These are phyloP conservation scores for Ambispora gerdemannii DNA, from an alignment of 192 early-diverging fungal genomes.

Conservation along the genomic window DNA sequence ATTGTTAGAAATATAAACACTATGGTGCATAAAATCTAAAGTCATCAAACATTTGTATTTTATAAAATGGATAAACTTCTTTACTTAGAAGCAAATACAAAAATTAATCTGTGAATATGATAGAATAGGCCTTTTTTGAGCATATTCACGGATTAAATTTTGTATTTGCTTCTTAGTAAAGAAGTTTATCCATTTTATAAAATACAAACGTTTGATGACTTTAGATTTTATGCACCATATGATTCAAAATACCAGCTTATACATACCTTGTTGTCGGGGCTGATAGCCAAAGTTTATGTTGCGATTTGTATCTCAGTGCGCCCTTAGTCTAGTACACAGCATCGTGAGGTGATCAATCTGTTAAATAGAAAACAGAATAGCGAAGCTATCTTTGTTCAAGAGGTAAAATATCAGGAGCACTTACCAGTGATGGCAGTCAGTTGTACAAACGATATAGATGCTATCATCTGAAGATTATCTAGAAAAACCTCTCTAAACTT, in stretches of 20 bases:
- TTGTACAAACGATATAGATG: neutral
- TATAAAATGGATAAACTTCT: too few relatives aligned
- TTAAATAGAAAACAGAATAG: neutral
- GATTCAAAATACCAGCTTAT: neutral
- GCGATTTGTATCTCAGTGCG: neutral
- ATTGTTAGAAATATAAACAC: neutral
- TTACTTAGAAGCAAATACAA: too few relatives aligned
- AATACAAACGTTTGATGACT: too few relatives aligned
- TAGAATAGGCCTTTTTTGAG: too few relatives aligned
- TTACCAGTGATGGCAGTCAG: slow-evolving; percentile 3
- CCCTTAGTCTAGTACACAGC: slow-evolving; percentile 2
- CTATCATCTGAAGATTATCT: neutral
- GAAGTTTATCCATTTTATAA: too few relatives aligned
- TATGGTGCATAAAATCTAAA: too few relatives aligned
- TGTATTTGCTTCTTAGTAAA: too few relatives aligned
- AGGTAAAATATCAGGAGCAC: neutral
- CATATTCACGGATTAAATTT: too few relatives aligned
- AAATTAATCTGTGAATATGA: too few relatives aligned
- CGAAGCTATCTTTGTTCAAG: neutral
- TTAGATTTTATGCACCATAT: too few relatives aligned
- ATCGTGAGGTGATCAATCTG: neutral
- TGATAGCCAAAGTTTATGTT: neutral
- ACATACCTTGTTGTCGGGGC: neutral
- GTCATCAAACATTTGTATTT: too few relatives aligned
- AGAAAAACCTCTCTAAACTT: neutral